Evolutionary conservation across 2,329 filamentous ascomycete species (phyloP), one percentile per base, ranked within the genome.

Genomic region (Trichoderma atrobrunneum): DNA sequence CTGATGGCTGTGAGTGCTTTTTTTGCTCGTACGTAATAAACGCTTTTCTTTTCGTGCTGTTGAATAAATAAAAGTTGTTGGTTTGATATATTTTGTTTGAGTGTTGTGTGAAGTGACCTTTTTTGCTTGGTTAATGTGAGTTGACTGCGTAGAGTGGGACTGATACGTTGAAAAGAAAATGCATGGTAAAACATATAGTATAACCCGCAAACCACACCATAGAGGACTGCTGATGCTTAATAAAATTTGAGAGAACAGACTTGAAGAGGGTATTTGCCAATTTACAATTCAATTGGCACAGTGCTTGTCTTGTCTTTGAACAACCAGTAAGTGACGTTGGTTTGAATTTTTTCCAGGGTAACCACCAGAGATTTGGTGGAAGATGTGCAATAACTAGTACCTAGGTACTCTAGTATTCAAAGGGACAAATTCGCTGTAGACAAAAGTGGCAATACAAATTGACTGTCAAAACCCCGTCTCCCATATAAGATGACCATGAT

Each of bases 21-120:
- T 24, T 39, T 61, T 39, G 36, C 36, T 39, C 36, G 26, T 3
- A n/a, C 57, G 36, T 61, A 69, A 69, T 69, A 61, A 69, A 61
- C 21, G 43, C 32, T 26, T 66, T 67, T 67, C 26, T 67, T 67
- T 26, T 67, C 26, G 7, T n/a, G 4, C 30, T 67, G 10, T 67
- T 30, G 28, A 26, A 67, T 21, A 30, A 30, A 64, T 48, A 64
- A 48, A 56, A 59, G 30, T 57, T 57, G 18, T 8, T 36, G 12
- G 30, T 39, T 24, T n/a, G 43, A 51, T 6, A 16, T 67, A 21
- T 3, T 3, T 28, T 66, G 43, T 3, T 12, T 51, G 11, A 12
- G 14, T n/a, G 16, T 18, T 39, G 7, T 30, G 12, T 51, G 43
- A 51, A 21, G 3, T 51, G 4, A 7, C 10, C 2, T 7, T 3